Conservation (phyloP, 441 rosid species). For the Cnidoscolus chayamansa region DNA sequence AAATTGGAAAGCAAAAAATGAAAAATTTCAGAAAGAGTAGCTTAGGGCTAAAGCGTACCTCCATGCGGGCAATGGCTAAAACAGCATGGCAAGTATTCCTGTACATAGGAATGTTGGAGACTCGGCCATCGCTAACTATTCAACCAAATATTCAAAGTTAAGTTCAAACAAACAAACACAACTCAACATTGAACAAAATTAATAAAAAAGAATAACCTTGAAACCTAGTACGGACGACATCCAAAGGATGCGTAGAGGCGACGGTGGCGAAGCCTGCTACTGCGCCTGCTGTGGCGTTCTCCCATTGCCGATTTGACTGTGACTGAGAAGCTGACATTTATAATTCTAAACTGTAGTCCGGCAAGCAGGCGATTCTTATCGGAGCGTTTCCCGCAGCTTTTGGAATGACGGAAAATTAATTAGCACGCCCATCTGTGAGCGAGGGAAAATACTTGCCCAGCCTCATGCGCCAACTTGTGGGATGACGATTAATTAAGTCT, state of each 20-base stretch:
- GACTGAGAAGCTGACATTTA: constrained; percentile 22
- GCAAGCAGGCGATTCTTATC: too few relatives aligned
- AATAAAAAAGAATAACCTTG: constrained; percentile 51
- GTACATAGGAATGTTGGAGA: constrained; percentile 58
- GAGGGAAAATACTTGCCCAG: too few relatives aligned
- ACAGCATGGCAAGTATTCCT: constrained; percentile 78
- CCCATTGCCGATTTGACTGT: constrained; percentile 63
- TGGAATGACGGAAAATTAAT: too few relatives aligned
- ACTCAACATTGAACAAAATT: neutral
- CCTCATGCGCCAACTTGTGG: too few relatives aligned
- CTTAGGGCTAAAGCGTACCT: constrained; percentile 39
- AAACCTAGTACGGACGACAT: constrained; percentile 87
- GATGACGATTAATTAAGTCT: too few relatives aligned
- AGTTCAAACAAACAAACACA: constrained; percentile 2
- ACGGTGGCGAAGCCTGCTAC: constrained; percentile 88
- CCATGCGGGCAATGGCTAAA: constrained; percentile 65
- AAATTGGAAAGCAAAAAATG: neutral
- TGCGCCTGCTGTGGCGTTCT: constrained; percentile 83
- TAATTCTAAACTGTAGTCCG: neutral
- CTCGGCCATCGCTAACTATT: constrained; percentile 75
- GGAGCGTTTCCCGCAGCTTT: too few relatives aligned
- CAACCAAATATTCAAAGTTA: neutral
- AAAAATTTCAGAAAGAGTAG: neutral
- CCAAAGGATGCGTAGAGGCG: constrained; percentile 77
- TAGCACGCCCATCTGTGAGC: too few relatives aligned